Base-by-base conservation (phyloP, 2,329 filamentous ascomycete species). In the Monilinia aucupariae region DNA sequence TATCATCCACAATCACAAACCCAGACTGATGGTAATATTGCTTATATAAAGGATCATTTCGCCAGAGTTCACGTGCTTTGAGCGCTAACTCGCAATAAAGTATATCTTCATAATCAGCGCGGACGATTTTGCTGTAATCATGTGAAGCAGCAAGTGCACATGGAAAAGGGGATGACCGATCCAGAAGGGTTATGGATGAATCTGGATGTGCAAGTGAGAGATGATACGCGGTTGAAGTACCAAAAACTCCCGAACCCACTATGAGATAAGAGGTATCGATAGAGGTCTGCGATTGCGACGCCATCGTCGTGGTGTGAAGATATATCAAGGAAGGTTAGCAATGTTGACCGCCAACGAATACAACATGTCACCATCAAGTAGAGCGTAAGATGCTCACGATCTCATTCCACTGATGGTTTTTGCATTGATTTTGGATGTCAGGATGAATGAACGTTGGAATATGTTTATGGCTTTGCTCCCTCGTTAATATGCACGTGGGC, bases 91-190 rank as follows among this genome's bases (percentile, higher is more conserved):
- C 72, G 70, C 79, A 81, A 73, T 85, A 85, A 10, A 84, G 76
- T 0, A 78, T 73, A 65, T 80, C 78, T 54, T 79, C 77, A 73
- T 85, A 85, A 68, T 85, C 83, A 20, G 81, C 81, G 64, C 83
- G 80, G 12, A 85, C 77, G 53, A 85, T 80, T 67, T 85, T 85
- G 73, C 84, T 85, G 75, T 82, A 79, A 72, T 85, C 83, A 69
- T 84, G 83, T 0, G 82, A 84, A 3, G 83, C 82, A 10, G 80
- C 81, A 48, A 71, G 64, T 1, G 71, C 69, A n/a, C 74, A 76
- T 2, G 79, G 78, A 27, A 64, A 68, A 13, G 70, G 69, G 2
- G 73, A 66, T 8, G 64, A 66, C 13, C 77, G 76, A 68, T 83
- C 80, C 30, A 82, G 68, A 7, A 82, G 70, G 1, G 73, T 76